Percentiles rank a stretch among this genome's conserved stretches.
Evolutionary conservation across 352 stramenopile genomes (phyloP).

Genomic region (Phytopythium litorale): DNA sequence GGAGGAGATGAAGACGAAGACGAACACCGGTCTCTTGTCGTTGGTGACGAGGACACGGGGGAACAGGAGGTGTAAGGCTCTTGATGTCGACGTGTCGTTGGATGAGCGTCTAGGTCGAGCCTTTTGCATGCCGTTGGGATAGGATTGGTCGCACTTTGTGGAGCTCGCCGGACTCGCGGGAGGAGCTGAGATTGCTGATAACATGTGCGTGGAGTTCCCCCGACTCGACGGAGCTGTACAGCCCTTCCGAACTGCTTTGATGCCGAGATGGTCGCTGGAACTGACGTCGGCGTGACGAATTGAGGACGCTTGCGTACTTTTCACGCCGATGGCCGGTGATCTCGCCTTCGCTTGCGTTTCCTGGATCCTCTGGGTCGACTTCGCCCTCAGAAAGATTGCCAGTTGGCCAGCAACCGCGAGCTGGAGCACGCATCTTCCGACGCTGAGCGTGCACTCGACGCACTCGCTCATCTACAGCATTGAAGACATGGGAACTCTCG

Average conservation of each 20-base stretch:
- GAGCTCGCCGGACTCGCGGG: slow-evolving; percentile 27
- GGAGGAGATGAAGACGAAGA: background rate
- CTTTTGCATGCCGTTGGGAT: background rate
- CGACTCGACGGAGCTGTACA: slow-evolving; percentile 42
- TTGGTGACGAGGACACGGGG: background rate
- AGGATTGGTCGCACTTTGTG: background rate
- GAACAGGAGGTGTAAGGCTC: slow-evolving; percentile 2
- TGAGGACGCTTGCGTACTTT: slow-evolving; percentile 12
- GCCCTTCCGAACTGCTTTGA: slow-evolving; percentile 7
- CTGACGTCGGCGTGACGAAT: background rate
- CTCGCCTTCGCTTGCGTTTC: slow-evolving; percentile 66
- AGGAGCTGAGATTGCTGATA: slow-evolving; percentile 14
- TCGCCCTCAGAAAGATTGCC: slow-evolving; percentile 45
- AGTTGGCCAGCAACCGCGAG: slow-evolving; percentile 20
- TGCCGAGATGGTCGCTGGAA: background rate
- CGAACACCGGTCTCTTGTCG: background rate
- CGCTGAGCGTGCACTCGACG: background rate
- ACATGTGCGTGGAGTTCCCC: slow-evolving; percentile 30
- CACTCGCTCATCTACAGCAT: background rate
- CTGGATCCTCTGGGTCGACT: slow-evolving; percentile 15
- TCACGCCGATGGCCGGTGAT: slow-evolving; percentile 33
- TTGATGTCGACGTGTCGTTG: background rate
- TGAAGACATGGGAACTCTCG: background rate
- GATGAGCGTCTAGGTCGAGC: background rate
- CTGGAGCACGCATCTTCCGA: background rate